Evolutionary conservation across 1,284 basidiomycete species (phyloP), one percentile per base, ranked within the genome.

Genomic region (Wolfiporia cocos): DNA sequence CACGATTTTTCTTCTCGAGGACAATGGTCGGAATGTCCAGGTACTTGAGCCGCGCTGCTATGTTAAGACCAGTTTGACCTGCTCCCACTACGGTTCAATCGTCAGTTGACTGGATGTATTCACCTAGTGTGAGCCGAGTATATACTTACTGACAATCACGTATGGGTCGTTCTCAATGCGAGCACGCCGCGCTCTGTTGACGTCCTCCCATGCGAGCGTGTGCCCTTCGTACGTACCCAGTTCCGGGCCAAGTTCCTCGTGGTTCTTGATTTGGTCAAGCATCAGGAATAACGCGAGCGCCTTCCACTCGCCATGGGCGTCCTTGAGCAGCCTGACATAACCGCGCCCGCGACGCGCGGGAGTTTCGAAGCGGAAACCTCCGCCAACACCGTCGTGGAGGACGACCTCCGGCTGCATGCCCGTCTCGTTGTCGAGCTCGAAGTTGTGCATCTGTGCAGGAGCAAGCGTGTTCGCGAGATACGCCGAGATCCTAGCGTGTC

Each of bases 11-110:
- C 23, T 56, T 57, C 48, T 81, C 77, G 24, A 80, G 58, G 5
- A 78, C 56, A 10, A 80, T 56, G 1, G 69, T 54, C 2, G 64
- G 59, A 5, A 80, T 66, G 15, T 69, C 64, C 59, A 78, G 68
- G 39, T 72, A 65, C 33, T 67, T 67, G 43, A 79, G 69, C 12
- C 73, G 64, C 14, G 76, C 74, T 12, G 72, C 75, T 5, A 71
- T 49, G 18, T 66, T 68, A 14, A 81, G 58, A 1, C 76, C 77
- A 9, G 65, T 70, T 50, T 80, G 77, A 2, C 75, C 75, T 4
- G 60, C 76, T 4, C 78, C 77, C 30, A 81, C 68, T 69, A 38
- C 11, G 22, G 22, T 17, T 18, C n/a, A n/a, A 26, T 17, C 2
- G 17, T 22, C 6, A 5, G 5, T 23, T 21, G 17, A 7, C n/a